Evolutionary conservation across 2,329 filamentous ascomycete genomes (phyloP).

Genomic region (Aspergillus ochraceus): DNA sequence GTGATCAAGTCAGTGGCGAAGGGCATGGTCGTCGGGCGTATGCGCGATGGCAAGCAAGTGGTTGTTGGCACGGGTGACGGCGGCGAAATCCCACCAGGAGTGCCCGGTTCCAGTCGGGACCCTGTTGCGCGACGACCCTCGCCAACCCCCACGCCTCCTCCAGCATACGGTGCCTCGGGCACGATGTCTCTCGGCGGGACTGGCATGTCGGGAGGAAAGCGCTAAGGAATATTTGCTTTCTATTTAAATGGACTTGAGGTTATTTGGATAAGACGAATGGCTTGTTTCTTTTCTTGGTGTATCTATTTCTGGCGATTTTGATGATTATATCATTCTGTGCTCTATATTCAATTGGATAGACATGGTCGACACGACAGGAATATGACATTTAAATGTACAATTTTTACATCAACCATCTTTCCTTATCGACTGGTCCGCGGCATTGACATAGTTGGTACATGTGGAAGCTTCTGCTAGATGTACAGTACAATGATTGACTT

Average conservation of each 20-base stretch:
- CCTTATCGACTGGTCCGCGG: too few relatives aligned
- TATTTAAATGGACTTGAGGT: too few relatives aligned
- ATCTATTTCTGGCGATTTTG: neutral
- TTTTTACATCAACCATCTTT: too few relatives aligned
- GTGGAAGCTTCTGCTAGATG: too few relatives aligned
- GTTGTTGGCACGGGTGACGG: constrained; percentile 47
- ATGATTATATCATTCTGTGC: neutral
- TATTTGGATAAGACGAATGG: too few relatives aligned
- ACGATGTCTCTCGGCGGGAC: constrained; percentile 36
- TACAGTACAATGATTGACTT: too few relatives aligned
- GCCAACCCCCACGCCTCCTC: constrained; percentile 40
- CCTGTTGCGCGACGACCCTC: constrained; percentile 31
- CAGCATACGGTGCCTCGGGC: constrained; percentile 39
- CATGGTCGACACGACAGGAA: neutral
- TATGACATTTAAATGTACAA: neutral
- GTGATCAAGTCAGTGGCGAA: constrained; percentile 94
- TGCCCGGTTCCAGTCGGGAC: constrained; percentile 17
- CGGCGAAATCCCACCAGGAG: constrained; percentile 32
- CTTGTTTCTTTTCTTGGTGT: neutral
- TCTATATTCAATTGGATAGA: neutral
- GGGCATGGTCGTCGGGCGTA: constrained; percentile 69
- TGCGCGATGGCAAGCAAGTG: constrained; percentile 50
- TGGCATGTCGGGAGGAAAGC: constrained; percentile 34
- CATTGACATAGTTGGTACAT: too few relatives aligned
- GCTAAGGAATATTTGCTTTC: constrained; percentile 5